Evolutionary conservation across 2,329 filamentous ascomycete genomes (phyloP).

Genomic region (Nemania diffusa): DNA sequence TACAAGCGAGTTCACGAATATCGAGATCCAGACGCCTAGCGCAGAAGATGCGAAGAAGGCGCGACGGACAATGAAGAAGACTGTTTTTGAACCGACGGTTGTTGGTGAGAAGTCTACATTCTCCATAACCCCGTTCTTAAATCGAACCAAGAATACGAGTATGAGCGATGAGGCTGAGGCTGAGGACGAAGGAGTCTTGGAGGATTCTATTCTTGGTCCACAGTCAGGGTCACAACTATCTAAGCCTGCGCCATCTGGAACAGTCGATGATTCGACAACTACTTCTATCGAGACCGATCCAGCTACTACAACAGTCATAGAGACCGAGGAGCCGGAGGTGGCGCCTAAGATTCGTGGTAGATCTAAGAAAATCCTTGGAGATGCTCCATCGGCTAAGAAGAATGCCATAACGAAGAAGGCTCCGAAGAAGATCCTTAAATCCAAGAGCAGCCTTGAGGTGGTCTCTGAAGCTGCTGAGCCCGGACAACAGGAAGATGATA

Average conservation of each 20-base stretch:
- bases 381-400: conserved; percentile 58
- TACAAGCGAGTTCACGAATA: conserved; percentile 57
- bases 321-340: conserved; percentile 44
- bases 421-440: conserved; percentile 48
- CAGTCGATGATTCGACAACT: conserved; percentile 30
- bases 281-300: conserved; percentile 34
- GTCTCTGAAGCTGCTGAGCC: conserved; percentile 50
- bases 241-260: neutral
- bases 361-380: conserved; percentile 59
- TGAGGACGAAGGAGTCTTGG: conserved; percentile 43
- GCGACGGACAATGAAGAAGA: conserved; percentile 63
- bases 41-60: conserved; percentile 50
- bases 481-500: conserved; percentile 23
- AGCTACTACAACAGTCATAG: conserved; percentile 37
- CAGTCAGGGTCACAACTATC: conserved; percentile 27
- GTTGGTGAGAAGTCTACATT: conserved; percentile 90
- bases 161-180: conserved; percentile 57
- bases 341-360: conserved; percentile 57
- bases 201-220: conserved; percentile 43
- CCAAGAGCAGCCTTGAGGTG: conserved; percentile 48
- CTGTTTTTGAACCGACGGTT: conserved; percentile 65
- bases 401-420: conserved; percentile 52
- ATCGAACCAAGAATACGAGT: conserved; percentile 71
- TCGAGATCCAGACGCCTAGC: conserved; percentile 59
- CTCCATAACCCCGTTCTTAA: conserved; percentile 93